Base-by-base conservation (phyloP, 257 asterid species). In the Datura wrightii region DNA sequence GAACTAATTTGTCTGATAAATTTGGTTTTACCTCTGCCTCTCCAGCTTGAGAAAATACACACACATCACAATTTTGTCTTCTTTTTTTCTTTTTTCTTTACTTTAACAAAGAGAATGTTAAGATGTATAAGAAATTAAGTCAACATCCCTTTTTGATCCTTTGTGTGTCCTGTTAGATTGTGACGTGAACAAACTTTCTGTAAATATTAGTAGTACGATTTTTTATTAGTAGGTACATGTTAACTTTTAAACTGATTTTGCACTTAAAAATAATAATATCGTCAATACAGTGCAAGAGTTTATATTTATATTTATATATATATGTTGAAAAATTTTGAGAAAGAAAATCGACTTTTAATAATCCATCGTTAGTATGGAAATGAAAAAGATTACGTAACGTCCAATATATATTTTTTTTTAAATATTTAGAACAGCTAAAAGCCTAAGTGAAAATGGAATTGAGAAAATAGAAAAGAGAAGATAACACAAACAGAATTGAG, bases 1-100 rank as follows among this genome's bases (percentile, higher is more conserved):
- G 88, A 59, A 79, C 84, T 16, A 84, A 88, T 54, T 82, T 79
- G 66, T 85, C 87, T 24, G 88, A 79, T 53, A 84, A 87, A 52
- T 82, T 76, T 60, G 85, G 88, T 1, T 87, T 76, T 53, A 82
- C 84, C 36, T 85, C 91, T 84, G 79, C 80, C 36, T 78, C 88
- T 83, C 86, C 88, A 24, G 84, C 86, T 48, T 89, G 82, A 87
- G 34, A 56, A 65, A n/a, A 39, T 70, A 36, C 50, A 41, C 79
- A 76, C 10, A 67, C 6, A 65, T 65, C 46, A 65, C 74, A 36
- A 14, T 6, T 34, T 24, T 10, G 31, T 24, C 31, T 24, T 24
- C 31, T 5, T 34, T 4, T 11, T 1, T 34, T 24, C 2, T 2
- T 11, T 1, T 34, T 11, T 5, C 42, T 74, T 76, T 48, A 24